Base-by-base conservation (phyloP, 352 stramenopile genomes). In the Globisporangium cederbergense region DNA sequence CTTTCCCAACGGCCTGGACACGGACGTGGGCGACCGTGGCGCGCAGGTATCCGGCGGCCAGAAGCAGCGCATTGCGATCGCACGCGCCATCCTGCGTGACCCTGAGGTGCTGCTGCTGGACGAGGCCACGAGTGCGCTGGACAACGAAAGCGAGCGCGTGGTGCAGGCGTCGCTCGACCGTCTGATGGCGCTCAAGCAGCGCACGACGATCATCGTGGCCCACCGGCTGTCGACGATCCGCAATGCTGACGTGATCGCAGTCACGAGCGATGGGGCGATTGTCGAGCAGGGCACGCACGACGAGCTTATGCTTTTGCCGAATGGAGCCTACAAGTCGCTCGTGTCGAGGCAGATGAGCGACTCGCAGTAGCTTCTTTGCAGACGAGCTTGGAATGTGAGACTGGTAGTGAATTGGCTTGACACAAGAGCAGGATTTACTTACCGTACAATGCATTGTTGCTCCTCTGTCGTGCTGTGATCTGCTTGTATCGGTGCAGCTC, bases 31-130 rank as follows among this genome's bases (percentile, higher is more conserved):
- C 13, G 90, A 98, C 62, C 70, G 89, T 36, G 93, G 93, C 20
- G 83, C 95, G 22, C 86, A 96, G 71, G 76, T 99, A 0, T 93
- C 74, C 10, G 95, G 95, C 43, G 96, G 95, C 36, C 96, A 99
- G 70, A 98, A 98, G 67, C 90, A 97, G 71, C 71, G 90, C 20
- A 89, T 98, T 63, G 91, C 91, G 36, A 96, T 99, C 45, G 40
- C 40, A n/a, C 8, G 71, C 59, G 6, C 49, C 59, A 51, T 65
- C 74, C 14, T 4, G 34, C 67, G 49, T 72, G 72, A 34, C 74
- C 81, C 67, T 67, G 84, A 61, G 40, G 72, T 74, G 50, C 36
- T 28, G 28, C 62, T 98, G 1, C 82, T 79, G 13, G 78, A 46
- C 40, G 40, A 46, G 14, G 97, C 65, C 86, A 46, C 40, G 13